phyloP scores from a whole-genome alignment of 352 stramenopile genomes.

The Globisporangium mamillatum region DNA sequence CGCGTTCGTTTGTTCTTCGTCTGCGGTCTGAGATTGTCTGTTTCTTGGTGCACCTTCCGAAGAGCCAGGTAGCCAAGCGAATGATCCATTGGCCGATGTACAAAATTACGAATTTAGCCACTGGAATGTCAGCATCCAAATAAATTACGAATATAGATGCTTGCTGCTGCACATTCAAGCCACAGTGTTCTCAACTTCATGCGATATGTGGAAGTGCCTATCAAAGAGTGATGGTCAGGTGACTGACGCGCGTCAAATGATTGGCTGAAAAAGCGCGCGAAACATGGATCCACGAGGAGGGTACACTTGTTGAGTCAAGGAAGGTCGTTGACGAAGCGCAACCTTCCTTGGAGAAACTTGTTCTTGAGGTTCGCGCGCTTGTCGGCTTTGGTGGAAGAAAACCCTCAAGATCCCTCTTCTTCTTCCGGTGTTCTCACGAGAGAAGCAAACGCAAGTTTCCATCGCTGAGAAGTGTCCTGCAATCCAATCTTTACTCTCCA shows the following conservation, averaged over 20 bases:
- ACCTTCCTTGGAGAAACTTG: no score
- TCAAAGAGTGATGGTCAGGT: slow-evolving; percentile 14
- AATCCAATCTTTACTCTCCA: not conserved
- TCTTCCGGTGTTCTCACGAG: not conserved
- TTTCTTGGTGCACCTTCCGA: not conserved
- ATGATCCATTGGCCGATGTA: not conserved
- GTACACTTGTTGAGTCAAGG: not conserved
- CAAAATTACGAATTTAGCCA: not conserved
- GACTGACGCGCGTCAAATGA: not conserved
- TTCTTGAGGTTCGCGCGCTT: not conserved
- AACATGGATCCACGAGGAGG: not conserved
- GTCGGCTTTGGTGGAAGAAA: not conserved
- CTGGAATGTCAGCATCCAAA: not conserved
- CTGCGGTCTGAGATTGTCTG: not conserved
- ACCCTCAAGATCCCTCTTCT: not conserved
- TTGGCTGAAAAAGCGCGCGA: slow-evolving; percentile 3
- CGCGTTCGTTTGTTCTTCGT: no score
- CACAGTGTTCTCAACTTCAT: not conserved
- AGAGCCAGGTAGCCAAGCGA: not conserved
- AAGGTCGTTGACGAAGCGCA: no score
- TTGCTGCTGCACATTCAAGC: not conserved
- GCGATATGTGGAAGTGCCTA: not conserved
- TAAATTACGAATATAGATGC: not conserved
- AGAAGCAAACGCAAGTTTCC: not conserved
- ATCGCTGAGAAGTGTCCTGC: not conserved